Conservation (phyloP, 2,329 filamentous ascomycete genomes). For the Fusarium nurragi region DNA sequence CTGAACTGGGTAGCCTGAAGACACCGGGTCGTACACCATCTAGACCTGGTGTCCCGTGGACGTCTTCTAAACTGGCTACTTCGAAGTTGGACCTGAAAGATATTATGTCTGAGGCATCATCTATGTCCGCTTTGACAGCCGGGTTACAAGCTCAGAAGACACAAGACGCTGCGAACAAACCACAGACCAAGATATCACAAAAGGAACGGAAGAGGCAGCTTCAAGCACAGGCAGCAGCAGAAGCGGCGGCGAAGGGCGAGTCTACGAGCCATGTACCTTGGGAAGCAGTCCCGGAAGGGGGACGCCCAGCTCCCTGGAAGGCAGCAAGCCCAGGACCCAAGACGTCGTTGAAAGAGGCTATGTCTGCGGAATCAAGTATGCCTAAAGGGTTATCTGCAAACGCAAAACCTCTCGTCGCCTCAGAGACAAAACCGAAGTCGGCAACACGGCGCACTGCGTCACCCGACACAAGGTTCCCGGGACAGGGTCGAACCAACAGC, state of each 20-base stretch:
- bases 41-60: slow-evolving; percentile 59
- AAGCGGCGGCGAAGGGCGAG: slow-evolving; percentile 52
- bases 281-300: slow-evolving; percentile 54
- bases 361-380: slow-evolving; percentile 47
- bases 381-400: slow-evolving; percentile 45
- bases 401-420: slow-evolving; percentile 56
- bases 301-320: slow-evolving; percentile 72
- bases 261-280: slow-evolving; percentile 53
- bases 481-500: slow-evolving; percentile 59
- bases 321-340: slow-evolving; percentile 59
- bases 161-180: slow-evolving; percentile 52
- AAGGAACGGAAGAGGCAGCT: slow-evolving; percentile 90
- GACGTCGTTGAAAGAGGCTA: slow-evolving; percentile 60
- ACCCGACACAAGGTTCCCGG: slow-evolving; percentile 70
- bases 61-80: slow-evolving; percentile 60
- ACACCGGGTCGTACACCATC: slow-evolving; percentile 8
- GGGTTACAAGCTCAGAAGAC: slow-evolving; percentile 62
- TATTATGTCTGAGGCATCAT: slow-evolving; percentile 73
- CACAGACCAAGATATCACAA: slow-evolving; percentile 78
- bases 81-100: slow-evolving; percentile 78
- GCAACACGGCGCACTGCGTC: slow-evolving; percentile 63
- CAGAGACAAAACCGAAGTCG: slow-evolving; percentile 53
- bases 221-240: slow-evolving; percentile 67
- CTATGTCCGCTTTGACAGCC: slow-evolving; percentile 63
- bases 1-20: slow-evolving; percentile 6